These are phyloP conservation scores for Oemleria cerasiformis DNA, from an alignment of 306 rosid genomes.

Conservation along the genomic window DNA sequence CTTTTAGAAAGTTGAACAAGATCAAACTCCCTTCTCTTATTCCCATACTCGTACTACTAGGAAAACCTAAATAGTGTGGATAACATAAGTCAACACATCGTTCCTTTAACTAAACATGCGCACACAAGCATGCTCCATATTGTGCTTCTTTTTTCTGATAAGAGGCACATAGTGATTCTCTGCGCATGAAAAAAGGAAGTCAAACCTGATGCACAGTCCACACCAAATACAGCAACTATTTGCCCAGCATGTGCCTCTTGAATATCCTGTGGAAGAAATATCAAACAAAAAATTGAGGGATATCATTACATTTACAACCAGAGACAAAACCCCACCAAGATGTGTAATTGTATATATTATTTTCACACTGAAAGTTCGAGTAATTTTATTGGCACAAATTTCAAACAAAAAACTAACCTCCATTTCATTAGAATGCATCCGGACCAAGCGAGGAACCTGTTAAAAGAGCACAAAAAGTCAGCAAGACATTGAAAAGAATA, in stretches of 20 bases:
- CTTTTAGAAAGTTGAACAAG: slow-evolving; percentile 10
- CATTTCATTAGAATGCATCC: slow-evolving; percentile 96
- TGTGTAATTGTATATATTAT: background rate
- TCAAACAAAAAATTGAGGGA: slow-evolving; percentile 1
- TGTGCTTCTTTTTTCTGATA: background rate
- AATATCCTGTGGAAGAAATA: slow-evolving; percentile 64
- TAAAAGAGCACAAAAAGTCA: slow-evolving; percentile 24
- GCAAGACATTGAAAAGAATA: background rate
- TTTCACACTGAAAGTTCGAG: slow-evolving; percentile 8
- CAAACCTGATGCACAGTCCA: slow-evolving; percentile 98
- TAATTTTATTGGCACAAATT: slow-evolving; percentile 2
- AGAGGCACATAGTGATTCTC: background rate
- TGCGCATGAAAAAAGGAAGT: slow-evolving; percentile 19
- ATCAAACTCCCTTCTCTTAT: slow-evolving; percentile 13
- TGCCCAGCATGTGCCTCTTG: slow-evolving; percentile 98
- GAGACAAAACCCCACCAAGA: background rate
- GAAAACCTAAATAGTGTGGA: background rate
- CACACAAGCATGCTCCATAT: background rate
- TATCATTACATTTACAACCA: background rate
- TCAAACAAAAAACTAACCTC: slow-evolving; percentile 56
- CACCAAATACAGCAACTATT: slow-evolving; percentile 98
- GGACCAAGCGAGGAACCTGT: slow-evolving; percentile 97
- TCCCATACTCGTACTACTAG: slow-evolving; percentile 8
- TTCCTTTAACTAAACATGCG: background rate
- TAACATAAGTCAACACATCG: background rate